Base-by-base conservation (phyloP, 345 rosid species). In the Nephelium lappaceum region DNA sequence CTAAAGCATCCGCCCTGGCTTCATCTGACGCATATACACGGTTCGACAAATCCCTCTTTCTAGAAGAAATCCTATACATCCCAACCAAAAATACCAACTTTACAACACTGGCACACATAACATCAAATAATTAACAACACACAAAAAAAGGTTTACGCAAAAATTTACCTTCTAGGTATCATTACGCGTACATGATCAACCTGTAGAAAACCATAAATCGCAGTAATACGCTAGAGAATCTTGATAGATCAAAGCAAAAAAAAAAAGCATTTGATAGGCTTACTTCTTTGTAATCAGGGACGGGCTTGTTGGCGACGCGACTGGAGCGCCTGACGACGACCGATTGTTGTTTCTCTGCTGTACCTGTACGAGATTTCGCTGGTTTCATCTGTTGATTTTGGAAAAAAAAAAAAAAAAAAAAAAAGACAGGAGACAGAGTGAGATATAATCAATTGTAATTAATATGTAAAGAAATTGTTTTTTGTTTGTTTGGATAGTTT, bases 251-350 rank as follows among this genome's bases (percentile, higher is more conserved):
- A 51, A 15, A 3, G 19, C 45, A n/a, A 67, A 19, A 19, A 14
- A 14, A 67, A 67, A 24, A 10, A 18, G 10, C 14, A 60, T 14
- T n/a, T 49, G 64, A 65, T 10, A 2, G 31, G 53, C 87, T 76
- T 67, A 88, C 97, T 74, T 91, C 97, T 79, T 79, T 86, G 75
- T 93, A 92, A 86, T 82, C 84, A 55, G 91, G 93, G 39, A 87
- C 55, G 1, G 91, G 83, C 78, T 79, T 74, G 71, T 80, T 85
- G 3, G 90, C 89, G 31, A 91, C 77, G 21, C 95, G 97, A 73
- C 83, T 78, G 0, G 98, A 95, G 83, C 97, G 81, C 75, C 98
- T 83, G 45, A 93, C 90, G 23, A 85, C 76, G 61, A 87, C 89
- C 77, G 79, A n/a, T 79, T 87, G 86, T 38, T 88, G 86, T 38